Evolutionary conservation across 768 basidiomycete species (phyloP), one percentile per base, ranked within the genome.

Genomic region (Coprinopsis sp.): DNA sequence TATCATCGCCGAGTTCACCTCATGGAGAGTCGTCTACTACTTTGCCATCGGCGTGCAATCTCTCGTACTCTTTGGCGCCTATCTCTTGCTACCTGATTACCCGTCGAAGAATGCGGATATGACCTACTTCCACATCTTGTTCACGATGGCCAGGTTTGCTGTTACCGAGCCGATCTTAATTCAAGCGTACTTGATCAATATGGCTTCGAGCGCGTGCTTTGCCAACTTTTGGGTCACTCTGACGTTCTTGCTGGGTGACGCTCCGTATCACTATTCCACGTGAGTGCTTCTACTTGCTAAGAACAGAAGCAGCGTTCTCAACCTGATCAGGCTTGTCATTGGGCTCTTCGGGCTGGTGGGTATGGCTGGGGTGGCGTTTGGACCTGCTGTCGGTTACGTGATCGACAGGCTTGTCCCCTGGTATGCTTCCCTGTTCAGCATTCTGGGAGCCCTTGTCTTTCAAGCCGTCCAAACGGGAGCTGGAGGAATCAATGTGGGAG

Each of bases 261-360:
- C 79, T 3, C 85, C 85, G 1, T 93, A 91, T 57, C 57, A 82
- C 55, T 91, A 84, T 53, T 84, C 82, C 1, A 86, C 83, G 84
- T 77, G 68, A 31, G 73, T 71, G 13, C 22, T 23, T 31, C 47
- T 29, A 29, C 36, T 34, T 4, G n/a, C n/a, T n/a, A n/a, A n/a
- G n/a, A n/a, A n/a, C n/a, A n/a, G n/a, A n/a, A n/a, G n/a, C n/a
- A n/a, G 29, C 11, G 39, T 16, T 33, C 18, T 25, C 19, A 29
- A 25, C 11, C 21, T 33, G 25, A 13, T 37, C 44, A 77, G 74
- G 3, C 50, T 78, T 24, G 69, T 67, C 12, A 88, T 87, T 47
- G 87, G 87, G 3, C 70, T 89, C 13, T 87, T 89, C 57, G 87
- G 84, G 4, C 64, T 91, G 10, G 69, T 88, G n/a, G 88, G 88